These are phyloP conservation scores for Cryptomeria japonica DNA, from an alignment of 75 land plant species.

Conservation along the genomic window DNA sequence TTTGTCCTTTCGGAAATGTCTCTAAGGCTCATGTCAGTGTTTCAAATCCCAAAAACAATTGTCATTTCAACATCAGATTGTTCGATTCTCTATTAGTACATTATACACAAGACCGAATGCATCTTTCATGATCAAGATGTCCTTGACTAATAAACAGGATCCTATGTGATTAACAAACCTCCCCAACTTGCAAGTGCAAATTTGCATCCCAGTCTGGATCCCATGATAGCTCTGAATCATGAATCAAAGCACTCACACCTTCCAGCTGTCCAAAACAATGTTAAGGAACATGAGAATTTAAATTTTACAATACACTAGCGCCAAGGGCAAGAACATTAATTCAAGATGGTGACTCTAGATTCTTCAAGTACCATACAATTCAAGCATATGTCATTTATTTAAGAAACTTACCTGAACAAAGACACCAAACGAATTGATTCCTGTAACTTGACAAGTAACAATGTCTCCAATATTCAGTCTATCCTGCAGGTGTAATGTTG, in stretches of 20 bases:
- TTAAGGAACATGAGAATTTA: background rate
- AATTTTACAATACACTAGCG: background rate
- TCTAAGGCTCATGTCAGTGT: background rate
- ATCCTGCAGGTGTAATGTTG: conserved; percentile 36
- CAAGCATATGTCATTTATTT: background rate
- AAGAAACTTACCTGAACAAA: conserved; percentile 74
- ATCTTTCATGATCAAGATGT: background rate
- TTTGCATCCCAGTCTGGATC: conserved; percentile 59
- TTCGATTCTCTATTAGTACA: background rate
- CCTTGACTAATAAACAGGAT: background rate
- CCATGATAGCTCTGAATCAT: conserved; percentile 87
- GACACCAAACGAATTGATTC: conserved; percentile 67
- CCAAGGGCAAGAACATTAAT: background rate
- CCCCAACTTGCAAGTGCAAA: conserved; percentile 53
- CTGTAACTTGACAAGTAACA: conserved; percentile 58
- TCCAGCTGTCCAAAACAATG: conserved; percentile 47
- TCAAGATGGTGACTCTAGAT: background rate
- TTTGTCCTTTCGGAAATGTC: background rate
- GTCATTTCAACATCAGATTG: background rate
- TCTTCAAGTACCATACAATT: background rate
- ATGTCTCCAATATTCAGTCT: conserved; percentile 72
- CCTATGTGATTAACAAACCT: conserved; percentile 27
- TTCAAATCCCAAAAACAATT: background rate
- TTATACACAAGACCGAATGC: background rate
- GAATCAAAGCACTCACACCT: conserved; percentile 83